Percentiles rank a stretch among this genome's conserved stretches.
Conservation (phyloP, 345 rosid species). For the Salix purpurea region DNA sequence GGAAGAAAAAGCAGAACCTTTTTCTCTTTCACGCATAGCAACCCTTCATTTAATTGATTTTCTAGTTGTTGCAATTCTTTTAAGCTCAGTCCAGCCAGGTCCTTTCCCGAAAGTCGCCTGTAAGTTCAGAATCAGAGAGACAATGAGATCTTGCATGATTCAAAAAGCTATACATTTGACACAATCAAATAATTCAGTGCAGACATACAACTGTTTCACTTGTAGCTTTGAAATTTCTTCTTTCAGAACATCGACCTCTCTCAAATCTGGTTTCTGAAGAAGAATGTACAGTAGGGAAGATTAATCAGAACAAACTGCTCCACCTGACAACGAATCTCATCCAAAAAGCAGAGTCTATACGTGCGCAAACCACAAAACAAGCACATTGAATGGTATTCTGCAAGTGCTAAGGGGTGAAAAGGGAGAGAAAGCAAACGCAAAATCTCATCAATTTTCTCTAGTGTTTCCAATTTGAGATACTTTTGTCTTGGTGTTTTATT, state of each 20-base stretch:
- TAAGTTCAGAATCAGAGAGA: slow-evolving; percentile 11
- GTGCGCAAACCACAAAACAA: too few species aligned
- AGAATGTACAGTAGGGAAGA: slow-evolving; percentile 1
- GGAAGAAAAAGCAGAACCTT: slow-evolving; percentile 41
- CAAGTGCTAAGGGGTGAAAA: too few species aligned
- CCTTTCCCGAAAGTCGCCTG: slow-evolving; percentile 69
- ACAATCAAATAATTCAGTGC: slow-evolving; percentile 9
- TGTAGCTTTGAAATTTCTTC: slow-evolving; percentile 69
- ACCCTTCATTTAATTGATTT: slow-evolving; percentile 56
- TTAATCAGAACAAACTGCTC: neutral
- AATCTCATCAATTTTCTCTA: too few species aligned
- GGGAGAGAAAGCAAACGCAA: too few species aligned
- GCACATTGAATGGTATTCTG: too few species aligned
- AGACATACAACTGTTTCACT: slow-evolving; percentile 60
- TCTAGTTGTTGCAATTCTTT: slow-evolving; percentile 74
- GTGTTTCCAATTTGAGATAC: too few species aligned
- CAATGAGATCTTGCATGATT: neutral
- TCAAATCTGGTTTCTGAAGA: slow-evolving; percentile 45
- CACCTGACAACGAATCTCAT: too few species aligned
- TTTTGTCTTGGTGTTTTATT: too few species aligned
- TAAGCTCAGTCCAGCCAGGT: slow-evolving; percentile 54
- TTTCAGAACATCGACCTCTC: slow-evolving; percentile 53
- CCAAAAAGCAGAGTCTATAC: too few species aligned
- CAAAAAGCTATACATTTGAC: neutral
- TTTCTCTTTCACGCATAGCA: slow-evolving; percentile 63